Evolutionary conservation across 345 rosid species (phyloP).

Genomic region (Nephelium lappaceum): DNA sequence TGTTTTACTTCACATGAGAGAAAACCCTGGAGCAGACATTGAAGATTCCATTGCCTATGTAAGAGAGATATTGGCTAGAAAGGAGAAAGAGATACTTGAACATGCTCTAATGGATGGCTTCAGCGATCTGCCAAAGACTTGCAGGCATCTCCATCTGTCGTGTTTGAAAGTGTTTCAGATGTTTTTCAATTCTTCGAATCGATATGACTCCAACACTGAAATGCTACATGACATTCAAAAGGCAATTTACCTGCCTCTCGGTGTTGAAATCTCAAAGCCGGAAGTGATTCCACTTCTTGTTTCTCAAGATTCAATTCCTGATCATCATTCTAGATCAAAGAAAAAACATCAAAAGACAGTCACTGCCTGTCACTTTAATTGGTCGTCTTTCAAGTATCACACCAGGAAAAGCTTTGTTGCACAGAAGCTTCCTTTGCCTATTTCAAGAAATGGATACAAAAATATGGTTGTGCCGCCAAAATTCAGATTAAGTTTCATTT

Average conservation of each 20-base stretch:
- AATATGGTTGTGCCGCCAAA: slow-evolving; percentile 6
- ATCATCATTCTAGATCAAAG: background rate
- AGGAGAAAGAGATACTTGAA: slow-evolving; percentile 41
- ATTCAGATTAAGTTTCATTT: slow-evolving; percentile 22
- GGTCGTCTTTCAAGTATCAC: background rate
- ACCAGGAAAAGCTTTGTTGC: background rate
- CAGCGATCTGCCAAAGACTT: slow-evolving; percentile 38
- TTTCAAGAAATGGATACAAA: slow-evolving; percentile 14
- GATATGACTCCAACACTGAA: slow-evolving; percentile 40
- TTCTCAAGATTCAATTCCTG: background rate
- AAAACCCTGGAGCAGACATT: slow-evolving; percentile 32
- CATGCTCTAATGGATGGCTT: slow-evolving; percentile 41
- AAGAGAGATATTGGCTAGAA: slow-evolving; percentile 31
- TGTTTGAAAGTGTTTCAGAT: slow-evolving; percentile 46
- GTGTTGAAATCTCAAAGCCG: slow-evolving; percentile 18
- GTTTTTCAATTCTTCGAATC: slow-evolving; percentile 54
- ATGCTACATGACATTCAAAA: slow-evolving; percentile 53
- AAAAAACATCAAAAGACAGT: slow-evolving; percentile 2
- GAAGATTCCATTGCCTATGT: slow-evolving; percentile 45
- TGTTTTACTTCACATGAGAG: slow-evolving; percentile 42
- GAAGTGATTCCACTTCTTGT: background rate
- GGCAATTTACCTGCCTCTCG: slow-evolving; percentile 48
- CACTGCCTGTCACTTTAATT: background rate
- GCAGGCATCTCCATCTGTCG: slow-evolving; percentile 46
- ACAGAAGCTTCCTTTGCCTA: background rate